These are phyloP conservation scores for Nemania abortiva DNA, from an alignment of 2,329 filamentous ascomycete species.

Conservation along the genomic window DNA sequence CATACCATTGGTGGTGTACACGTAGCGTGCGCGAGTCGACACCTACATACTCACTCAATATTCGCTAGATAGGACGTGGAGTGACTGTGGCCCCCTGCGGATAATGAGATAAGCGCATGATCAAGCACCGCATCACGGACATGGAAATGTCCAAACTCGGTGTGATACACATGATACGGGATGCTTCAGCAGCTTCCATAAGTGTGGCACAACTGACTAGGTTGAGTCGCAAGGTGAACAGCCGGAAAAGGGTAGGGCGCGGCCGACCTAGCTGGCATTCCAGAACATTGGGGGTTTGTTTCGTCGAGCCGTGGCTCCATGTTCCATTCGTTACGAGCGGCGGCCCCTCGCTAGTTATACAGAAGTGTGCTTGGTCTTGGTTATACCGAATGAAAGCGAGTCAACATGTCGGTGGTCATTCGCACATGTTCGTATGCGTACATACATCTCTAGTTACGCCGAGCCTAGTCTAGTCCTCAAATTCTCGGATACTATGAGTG, in stretches of 20 bases:
- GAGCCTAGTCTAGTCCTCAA: slow-evolving; percentile 15
- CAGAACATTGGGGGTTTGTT: slow-evolving; percentile 10
- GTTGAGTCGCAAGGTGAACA: slow-evolving; percentile 29
- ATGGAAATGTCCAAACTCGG: slow-evolving; percentile 22
- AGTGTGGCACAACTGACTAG: slow-evolving; percentile 34
- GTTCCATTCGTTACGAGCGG: not conserved
- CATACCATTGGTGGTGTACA: not conserved
- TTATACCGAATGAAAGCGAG: slow-evolving; percentile 9
- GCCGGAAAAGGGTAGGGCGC: slow-evolving; percentile 23
- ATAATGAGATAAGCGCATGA: slow-evolving; percentile 27
- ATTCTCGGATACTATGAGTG: not conserved
- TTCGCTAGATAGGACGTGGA: slow-evolving; percentile 12
- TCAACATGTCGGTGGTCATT: slow-evolving; percentile 21
- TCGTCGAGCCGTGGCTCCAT: slow-evolving; percentile 5
- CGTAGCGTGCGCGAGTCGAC: not conserved
- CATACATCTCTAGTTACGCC: not conserved
- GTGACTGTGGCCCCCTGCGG: slow-evolving; percentile 18
- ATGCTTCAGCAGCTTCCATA: slow-evolving; percentile 31
- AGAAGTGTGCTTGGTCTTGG: not conserved
- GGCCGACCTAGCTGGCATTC: slow-evolving; percentile 13
- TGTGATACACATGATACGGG: slow-evolving; percentile 29
- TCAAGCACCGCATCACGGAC: slow-evolving; percentile 24
- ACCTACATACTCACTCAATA: not conserved
- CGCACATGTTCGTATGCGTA: not conserved
- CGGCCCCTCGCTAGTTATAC: slow-evolving; percentile 3